Evolutionary conservation across 108 stramenopile species (phyloP).

Genomic region (Parietichytrium sp.): DNA sequence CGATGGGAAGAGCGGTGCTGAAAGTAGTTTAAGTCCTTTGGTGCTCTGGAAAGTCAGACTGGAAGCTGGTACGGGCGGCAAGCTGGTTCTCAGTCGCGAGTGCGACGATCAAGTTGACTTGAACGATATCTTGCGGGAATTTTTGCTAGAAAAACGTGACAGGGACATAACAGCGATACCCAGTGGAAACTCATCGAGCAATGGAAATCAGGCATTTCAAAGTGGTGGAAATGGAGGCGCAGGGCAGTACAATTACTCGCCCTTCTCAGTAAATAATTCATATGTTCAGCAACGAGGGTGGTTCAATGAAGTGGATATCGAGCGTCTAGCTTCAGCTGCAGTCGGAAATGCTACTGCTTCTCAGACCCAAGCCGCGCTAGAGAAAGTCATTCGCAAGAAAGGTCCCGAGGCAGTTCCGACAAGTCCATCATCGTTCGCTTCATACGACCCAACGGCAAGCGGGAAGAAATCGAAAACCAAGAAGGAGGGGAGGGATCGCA

Average conservation of each 20-base stretch:
- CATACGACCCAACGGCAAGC: not conserved
- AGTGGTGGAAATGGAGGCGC: no score
- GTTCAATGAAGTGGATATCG: no score
- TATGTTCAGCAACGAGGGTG: no score
- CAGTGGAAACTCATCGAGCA: no score
- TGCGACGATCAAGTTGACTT: not conserved
- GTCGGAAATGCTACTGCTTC: no score
- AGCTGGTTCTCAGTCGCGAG: not conserved
- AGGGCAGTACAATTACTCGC: no score
- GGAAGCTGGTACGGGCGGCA: not conserved
- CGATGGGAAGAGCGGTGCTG: not conserved
- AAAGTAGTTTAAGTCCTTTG: not conserved
- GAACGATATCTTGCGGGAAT: not conserved
- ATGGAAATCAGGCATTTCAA: no score
- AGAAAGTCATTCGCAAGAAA: not conserved
- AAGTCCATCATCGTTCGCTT: not conserved
- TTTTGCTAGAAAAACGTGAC: no score
- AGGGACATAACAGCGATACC: no score
- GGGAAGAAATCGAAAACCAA: not conserved
- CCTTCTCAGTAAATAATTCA: no score
- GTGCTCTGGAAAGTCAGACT: slow-evolving; percentile 25
- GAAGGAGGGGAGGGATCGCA: not conserved
- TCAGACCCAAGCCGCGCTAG: no score
- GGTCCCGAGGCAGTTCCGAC: not conserved
- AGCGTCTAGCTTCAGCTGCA: no score